Evolutionary conservation across 2,329 filamentous ascomycete genomes (phyloP), one percentile per base, ranked within the genome.

Genomic region (Aureobasidium namibiae): DNA sequence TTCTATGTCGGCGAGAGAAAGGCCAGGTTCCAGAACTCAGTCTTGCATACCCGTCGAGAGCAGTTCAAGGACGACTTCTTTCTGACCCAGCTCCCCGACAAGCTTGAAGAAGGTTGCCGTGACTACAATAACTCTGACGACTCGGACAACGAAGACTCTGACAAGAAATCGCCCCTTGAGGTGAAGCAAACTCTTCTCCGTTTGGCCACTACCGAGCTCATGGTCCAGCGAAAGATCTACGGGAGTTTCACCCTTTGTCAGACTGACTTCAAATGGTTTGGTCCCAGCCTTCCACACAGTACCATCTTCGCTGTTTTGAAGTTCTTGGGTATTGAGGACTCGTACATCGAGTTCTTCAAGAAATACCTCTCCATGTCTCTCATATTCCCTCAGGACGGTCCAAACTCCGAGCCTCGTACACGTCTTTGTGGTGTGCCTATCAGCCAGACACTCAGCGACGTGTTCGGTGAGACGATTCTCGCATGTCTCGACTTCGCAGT

Each of bases 401-500:
- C 76, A 0, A 69, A 74, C 2, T 74, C 74, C 0, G 61, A 73
- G 13, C 64, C 74, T 2, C 77, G 76, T 5, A 70, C 70, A 7
- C 77, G 85, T 10, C 77, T 75, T 58, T 76, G 82, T 16, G 84
- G 85, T 8, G 77, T 83, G 1, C 84, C 85, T 0, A 79, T 83
- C 52, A 80, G 80, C 4, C 82, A 87, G 65, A 73, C 78, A 0
- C 73, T 88, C 1, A 84, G 81, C 23, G 79, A 83, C 34, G 72
- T 82, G 9, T 79, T 87, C 57, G 80, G 82, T 0, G 86, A 88
- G 66, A 71, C 76, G 0, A 72, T 85, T 0, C 71, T 88, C 0
- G 88, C 88, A 65, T 84, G 81, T 61, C 78, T 88, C 64, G 85
- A 88, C 65, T 84, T 83, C 65, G 76, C 83, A 0, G 78, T 88